Conservation (phyloP, 2,329 filamentous ascomycete genomes). For the Nothophaeocryptopus gaeumannii region DNA sequence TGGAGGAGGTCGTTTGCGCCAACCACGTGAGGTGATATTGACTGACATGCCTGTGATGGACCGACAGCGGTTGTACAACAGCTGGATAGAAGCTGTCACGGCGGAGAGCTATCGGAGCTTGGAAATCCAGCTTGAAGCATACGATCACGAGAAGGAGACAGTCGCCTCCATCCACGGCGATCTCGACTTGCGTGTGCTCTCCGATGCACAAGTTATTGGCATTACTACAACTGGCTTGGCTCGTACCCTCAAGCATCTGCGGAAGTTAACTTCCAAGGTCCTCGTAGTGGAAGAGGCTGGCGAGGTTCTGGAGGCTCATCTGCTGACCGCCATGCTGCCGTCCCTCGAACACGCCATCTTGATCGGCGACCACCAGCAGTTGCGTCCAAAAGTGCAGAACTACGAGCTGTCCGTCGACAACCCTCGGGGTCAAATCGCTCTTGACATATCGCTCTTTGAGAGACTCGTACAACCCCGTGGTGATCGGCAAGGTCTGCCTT, state of each 20-base stretch:
- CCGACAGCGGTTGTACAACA: too few relatives aligned
- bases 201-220: slow-evolving; percentile 53
- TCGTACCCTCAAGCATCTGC: slow-evolving; percentile 52
- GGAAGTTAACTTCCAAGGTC: slow-evolving; percentile 43
- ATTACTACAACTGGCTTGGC: slow-evolving; percentile 61
- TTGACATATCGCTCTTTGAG: slow-evolving; percentile 63
- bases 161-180: slow-evolving; percentile 29
- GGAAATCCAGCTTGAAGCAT: slow-evolving; percentile 6
- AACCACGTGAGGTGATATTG: too few relatives aligned
- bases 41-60: too few relatives aligned
- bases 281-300: slow-evolving; percentile 59
- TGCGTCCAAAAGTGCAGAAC: slow-evolving; percentile 58
- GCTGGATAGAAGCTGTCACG: slow-evolving; percentile 11
- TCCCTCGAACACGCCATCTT: slow-evolving; percentile 60
- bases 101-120: slow-evolving; percentile 16
- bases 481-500: slow-evolving; percentile 7
- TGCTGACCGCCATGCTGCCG: slow-evolving; percentile 59
- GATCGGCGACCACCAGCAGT: slow-evolving; percentile 63
- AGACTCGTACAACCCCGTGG: slow-evolving; percentile 45
- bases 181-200: slow-evolving; percentile 40
- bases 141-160: slow-evolving; percentile 1
- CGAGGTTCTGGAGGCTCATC: slow-evolving; percentile 64
- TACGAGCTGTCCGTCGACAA: slow-evolving; percentile 54
- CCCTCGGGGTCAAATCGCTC: slow-evolving; percentile 47
- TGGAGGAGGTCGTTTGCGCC: too few relatives aligned